phyloP scores from a whole-genome alignment of 345 rosid genomes.

The Populus davidiana region DNA sequence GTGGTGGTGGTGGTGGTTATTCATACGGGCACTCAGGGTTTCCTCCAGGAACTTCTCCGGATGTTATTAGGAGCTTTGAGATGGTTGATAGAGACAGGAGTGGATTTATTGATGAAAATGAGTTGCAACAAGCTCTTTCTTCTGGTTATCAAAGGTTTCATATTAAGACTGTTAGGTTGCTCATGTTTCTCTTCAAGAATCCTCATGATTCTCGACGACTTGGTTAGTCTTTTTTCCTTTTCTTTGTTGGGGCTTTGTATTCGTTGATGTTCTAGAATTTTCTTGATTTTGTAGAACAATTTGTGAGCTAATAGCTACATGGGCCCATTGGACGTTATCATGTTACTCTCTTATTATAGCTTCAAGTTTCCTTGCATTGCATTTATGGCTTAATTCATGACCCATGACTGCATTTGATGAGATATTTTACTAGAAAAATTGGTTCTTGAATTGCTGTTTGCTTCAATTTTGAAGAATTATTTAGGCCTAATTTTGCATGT shows the following conservation, averaged over 20 bases:
- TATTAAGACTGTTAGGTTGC: slow-evolving; percentile 51
- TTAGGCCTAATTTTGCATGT: background rate
- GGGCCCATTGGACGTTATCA: background rate
- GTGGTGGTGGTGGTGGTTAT: slow-evolving; percentile 28
- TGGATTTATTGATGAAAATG: slow-evolving; percentile 61
- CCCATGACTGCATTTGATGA: background rate
- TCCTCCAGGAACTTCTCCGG: slow-evolving; percentile 49
- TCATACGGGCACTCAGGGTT: slow-evolving; percentile 28
- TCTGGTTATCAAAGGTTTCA: slow-evolving; percentile 48
- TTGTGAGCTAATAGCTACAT: background rate
- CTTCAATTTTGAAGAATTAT: background rate
- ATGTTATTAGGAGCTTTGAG: slow-evolving; percentile 52
- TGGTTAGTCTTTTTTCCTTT: slow-evolving; percentile 30
- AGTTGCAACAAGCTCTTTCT: slow-evolving; percentile 57
- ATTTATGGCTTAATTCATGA: background rate
- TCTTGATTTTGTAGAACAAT: background rate
- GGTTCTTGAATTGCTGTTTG: background rate
- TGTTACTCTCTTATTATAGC: background rate
- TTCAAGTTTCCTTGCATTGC: background rate
- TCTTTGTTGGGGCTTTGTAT: background rate
- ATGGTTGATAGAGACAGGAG: slow-evolving; percentile 60
- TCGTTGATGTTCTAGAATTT: background rate
- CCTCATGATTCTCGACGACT: slow-evolving; percentile 44
- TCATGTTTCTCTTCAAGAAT: slow-evolving; percentile 62
- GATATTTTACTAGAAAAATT: background rate